Base-by-base conservation (phyloP, 129 eudicot species). In the Flaveria ramosissima region DNA sequence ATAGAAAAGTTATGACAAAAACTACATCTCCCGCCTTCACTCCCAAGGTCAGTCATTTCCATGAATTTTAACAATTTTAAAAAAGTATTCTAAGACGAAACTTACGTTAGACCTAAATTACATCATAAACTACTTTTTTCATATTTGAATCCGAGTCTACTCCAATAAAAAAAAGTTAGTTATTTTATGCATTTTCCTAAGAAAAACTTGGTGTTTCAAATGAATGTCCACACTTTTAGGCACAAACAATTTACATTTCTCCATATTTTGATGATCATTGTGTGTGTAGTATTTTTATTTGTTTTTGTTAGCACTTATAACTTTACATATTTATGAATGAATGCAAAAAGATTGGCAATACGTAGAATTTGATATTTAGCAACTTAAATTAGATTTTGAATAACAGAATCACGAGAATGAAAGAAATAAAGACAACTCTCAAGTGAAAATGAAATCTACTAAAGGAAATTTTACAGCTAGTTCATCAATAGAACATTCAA, bases 1-100 rank as follows among this genome's bases (percentile, higher is more conserved):
- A 67, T 71, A 90, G 96, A 81, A 85, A 87, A 74, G 80, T 87
- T 42, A 68, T 76, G 68, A 68, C 78, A 77, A 45, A 46, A 75
- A 53, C 83, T 4, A 46, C 41, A 63, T 45, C 73, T 65, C 64
- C 71, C 47, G 50, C 79, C 51, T 51, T 78, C 70, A 47, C 42
- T 51, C 62, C 81, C 71, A 79, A 85, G 92, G 88, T 85, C 73
- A 48, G 90, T 81, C 56, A 32, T 21, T 21, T 50, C 41, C 17
- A 23, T 48, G 26, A 64, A 42, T 1, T 4, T 55, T 6, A 7
- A 48, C 46, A 45, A 48, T 56, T 43, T 15, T 43, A 55, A 21
- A 46, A 3, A 36, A 36, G 7, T 4, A 5, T 4, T 36, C 0
- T 36, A 36, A 36, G 41, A 6, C 0, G 7, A 36, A 36, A 36